Percentiles rank a stretch among this genome's conserved stretches.
Evolutionary conservation across 331 rosid species (phyloP).

Genomic region (Quercus tomentella): DNA sequence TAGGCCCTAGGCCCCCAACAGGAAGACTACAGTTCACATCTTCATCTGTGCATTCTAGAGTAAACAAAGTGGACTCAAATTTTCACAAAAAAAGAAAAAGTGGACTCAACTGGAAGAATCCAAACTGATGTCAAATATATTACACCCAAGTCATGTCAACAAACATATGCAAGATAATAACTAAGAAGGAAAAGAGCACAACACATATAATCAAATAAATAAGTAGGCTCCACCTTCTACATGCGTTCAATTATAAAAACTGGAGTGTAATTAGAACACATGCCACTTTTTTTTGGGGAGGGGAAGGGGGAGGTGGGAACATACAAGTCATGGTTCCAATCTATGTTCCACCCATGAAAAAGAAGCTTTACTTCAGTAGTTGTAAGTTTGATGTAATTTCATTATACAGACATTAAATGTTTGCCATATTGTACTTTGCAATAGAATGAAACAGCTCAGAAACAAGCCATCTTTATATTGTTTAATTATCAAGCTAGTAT

Average conservation of each 20-base stretch:
- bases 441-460: background rate
- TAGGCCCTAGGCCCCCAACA: background rate
- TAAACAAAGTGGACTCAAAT: no score
- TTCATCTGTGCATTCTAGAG: no score
- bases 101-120: no score
- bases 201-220: background rate
- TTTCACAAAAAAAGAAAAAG: no score
- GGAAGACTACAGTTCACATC: no score
- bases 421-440: background rate
- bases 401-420: no score
- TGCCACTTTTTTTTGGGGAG: background rate
- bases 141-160: background rate
- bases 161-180: background rate
- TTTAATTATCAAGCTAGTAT: background rate
- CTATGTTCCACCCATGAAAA: background rate
- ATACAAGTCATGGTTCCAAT: background rate
- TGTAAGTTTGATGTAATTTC: no score
- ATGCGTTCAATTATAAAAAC: background rate
- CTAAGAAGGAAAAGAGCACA: background rate
- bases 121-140: no score
- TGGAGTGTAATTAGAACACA: background rate
- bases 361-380: no score
- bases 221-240: background rate
- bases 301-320: background rate
- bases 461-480: background rate